A percentile compares a stretch with the other conserved stretches of the same genome.
phyloP scores from a whole-genome alignment of 192 early-diverging fungal species.

The Pilobolus umbonatus region DNA sequence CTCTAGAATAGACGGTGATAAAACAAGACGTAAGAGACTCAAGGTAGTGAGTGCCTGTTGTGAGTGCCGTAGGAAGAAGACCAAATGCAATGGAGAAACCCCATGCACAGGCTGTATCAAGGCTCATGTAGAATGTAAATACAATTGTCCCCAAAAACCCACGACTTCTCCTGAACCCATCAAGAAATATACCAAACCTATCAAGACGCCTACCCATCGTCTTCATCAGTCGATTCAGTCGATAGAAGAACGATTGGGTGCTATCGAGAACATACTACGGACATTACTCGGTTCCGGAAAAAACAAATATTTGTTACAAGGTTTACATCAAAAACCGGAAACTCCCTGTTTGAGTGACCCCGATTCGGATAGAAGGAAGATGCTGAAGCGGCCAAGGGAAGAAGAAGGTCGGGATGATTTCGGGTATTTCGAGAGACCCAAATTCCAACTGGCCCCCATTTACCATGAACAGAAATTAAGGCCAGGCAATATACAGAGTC shows the following conservation, averaged over 20 bases:
- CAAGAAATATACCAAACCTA: neutral
- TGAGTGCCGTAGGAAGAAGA: constrained; percentile 25
- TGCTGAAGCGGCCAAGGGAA: too few species aligned
- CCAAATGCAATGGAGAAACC: constrained; percentile 28
- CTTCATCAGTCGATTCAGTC: constrained; percentile 2
- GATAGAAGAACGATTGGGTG: constrained; percentile 16
- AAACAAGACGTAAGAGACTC: constrained; percentile 20
- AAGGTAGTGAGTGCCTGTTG: constrained; percentile 23
- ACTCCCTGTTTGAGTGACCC: too few species aligned
- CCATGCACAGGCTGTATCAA: constrained; percentile 19
- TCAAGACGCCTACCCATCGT: neutral
- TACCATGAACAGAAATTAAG: neutral
- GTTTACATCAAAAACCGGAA: neutral
- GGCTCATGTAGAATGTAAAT: constrained; percentile 15
- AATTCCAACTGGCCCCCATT: constrained; percentile 1
- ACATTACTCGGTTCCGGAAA: constrained; percentile 6
- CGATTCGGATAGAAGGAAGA: too few species aligned
- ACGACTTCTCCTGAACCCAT: constrained; percentile 4
- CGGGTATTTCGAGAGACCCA: neutral
- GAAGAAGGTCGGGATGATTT: constrained; percentile 4
- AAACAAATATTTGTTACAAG: constrained; percentile 3
- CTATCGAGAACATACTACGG: constrained; percentile 19
- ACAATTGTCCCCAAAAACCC: neutral
- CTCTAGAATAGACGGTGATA: constrained; percentile 2
- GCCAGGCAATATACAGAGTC: neutral